These are phyloP conservation scores for Pseudocercospora crystallina DNA, from an alignment of 2,329 filamentous ascomycete genomes.

Conservation along the genomic window DNA sequence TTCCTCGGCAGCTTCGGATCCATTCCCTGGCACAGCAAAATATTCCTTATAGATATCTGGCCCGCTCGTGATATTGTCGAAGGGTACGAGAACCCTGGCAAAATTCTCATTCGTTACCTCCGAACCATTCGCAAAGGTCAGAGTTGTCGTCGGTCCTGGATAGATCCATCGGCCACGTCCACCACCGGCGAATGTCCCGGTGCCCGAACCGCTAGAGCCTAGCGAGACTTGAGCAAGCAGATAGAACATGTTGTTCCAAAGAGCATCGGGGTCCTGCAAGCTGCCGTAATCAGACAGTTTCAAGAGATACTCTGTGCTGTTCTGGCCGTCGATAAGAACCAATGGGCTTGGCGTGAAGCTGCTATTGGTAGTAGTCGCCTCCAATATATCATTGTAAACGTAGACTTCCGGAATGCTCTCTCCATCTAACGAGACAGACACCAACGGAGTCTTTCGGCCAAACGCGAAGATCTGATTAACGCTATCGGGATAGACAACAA, in stretches of 20 bases:
- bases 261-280: conserved; percentile 58
- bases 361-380: conserved; percentile 41
- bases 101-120: conserved; percentile 43
- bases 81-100: conserved; percentile 43
- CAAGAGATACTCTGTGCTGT: conserved; percentile 52
- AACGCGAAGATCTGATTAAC: conserved; percentile 54
- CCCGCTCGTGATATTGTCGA: conserved; percentile 44
- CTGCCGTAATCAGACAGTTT: conserved; percentile 49
- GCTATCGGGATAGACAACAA: conserved; percentile 56
- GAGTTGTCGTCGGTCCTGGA: conserved; percentile 44
- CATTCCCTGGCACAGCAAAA: conserved; percentile 24
- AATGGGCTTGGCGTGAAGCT: conserved; percentile 51
- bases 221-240: conserved; percentile 45
- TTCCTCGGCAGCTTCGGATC: conserved; percentile 25
- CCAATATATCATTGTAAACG: conserved; percentile 50
- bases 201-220: conserved; percentile 40
- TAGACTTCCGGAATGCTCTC: conserved; percentile 58
- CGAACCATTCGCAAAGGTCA: conserved; percentile 49
- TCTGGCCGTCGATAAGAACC: conserved; percentile 56
- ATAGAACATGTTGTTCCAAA: conserved; percentile 55
- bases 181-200: conserved; percentile 47
- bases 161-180: conserved; percentile 46
- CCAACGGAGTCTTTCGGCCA: conserved; percentile 51
- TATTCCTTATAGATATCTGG: conserved; percentile 43
- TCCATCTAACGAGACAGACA: conserved; percentile 64